These are phyloP conservation scores for Acacia concinna DNA, from an alignment of 331 rosid genomes.

Conservation along the genomic window DNA sequence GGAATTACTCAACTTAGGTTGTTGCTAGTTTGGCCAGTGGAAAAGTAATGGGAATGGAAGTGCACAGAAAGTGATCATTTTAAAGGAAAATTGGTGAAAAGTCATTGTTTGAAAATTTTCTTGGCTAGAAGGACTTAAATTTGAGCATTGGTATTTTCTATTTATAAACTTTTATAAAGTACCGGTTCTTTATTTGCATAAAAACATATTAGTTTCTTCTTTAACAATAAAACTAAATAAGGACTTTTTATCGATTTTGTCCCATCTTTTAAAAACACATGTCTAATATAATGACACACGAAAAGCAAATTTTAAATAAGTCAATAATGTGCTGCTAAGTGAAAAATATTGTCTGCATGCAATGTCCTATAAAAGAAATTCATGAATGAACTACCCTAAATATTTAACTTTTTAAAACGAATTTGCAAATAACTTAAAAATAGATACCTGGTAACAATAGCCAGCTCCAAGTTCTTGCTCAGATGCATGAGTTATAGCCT, in stretches of 20 bases:
- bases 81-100: no score
- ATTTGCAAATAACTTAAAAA: background rate
- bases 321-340: background rate
- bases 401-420: background rate
- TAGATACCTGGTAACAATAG: conserved; percentile 64
- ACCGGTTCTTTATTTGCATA: no score
- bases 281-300: background rate
- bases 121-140: no score
- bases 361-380: background rate
- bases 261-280: no score
- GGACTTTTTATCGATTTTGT: no score
- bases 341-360: background rate
- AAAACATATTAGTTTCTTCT: no score
- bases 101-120: no score
- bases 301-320: no score
- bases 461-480: conserved; percentile 53
- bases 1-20: background rate
- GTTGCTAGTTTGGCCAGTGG: background rate
- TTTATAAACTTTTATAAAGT: no score
- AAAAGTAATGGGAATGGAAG: background rate
- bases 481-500: conserved; percentile 69
- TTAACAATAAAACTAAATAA: background rate
- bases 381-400: background rate
- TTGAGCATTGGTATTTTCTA: no score
- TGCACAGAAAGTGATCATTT: background rate